Base-by-base conservation (phyloP, 306 rosid genomes). In the Castanospermum australe region DNA sequence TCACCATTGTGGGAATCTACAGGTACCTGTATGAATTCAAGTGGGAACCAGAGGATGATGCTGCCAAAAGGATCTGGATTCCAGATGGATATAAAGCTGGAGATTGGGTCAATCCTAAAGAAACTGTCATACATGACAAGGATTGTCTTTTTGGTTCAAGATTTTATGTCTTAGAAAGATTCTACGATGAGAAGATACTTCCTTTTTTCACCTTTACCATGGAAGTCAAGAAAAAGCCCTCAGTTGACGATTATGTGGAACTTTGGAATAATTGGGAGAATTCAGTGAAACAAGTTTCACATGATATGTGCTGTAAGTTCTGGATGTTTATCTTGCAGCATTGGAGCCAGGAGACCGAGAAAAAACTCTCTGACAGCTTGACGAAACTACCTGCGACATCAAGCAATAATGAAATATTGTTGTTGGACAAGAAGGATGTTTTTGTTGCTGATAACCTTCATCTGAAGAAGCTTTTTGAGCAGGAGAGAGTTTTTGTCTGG, bases 261-360 rank as follows among this genome's bases (percentile, higher is more conserved):
- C 85, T 87, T 0, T 87, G 93, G 93, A 80, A 84, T 79, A 52
- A 15, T 14, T 90, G 93, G 91, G 93, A 86, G 79, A 74, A 52
- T 50, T 79, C 82, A n/a, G 71, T 30, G 17, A 59, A 61, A n/a
- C 22, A 7, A 18, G 0, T 87, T 76, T 78, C 87, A 1, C 52
- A 36, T 30, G 87, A 50, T 21, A 68, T 79, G 6, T 89, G 91
- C 44, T 84, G 77, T 30, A 89, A 84, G 77, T 89, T 89, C 66
- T 89, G 93, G 91, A 47, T 2, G 2, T 87, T 79, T 60, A 55
- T 89, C 8, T 54, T 69, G 8, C 79, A 47, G 36, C 86, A 85
- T 76, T 79, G 78, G 44, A 45, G n/a, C 48, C 14, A 24, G n/a
- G 76, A 44, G 17, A 66, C 85, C 0, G 71, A 79, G 81, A 63